These are phyloP conservation scores for Colletotrichum sp. DNA, from an alignment of 2,329 filamentous ascomycete species.

Conservation along the genomic window DNA sequence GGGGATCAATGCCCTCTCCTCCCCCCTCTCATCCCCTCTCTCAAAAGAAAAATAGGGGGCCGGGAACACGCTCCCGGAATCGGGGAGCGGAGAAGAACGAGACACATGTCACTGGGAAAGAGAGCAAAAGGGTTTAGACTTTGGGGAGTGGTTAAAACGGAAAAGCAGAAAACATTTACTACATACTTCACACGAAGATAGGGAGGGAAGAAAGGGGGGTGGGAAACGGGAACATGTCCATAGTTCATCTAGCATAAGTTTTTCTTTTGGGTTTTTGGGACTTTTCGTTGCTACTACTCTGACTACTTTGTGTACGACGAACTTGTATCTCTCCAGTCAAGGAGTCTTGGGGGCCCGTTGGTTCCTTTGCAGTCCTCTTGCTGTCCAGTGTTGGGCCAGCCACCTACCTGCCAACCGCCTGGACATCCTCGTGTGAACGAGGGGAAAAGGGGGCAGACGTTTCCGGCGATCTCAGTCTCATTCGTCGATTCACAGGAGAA, in stretches of 20 bases:
- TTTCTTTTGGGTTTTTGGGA: background rate
- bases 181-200: background rate
- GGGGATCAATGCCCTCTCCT: background rate
- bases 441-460: background rate
- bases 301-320: background rate
- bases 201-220: background rate
- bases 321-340: background rate
- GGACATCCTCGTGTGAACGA: background rate
- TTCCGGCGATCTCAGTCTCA: background rate
- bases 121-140: background rate
- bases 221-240: background rate
- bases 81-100: background rate
- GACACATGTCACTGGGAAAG: background rate
- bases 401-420: background rate
- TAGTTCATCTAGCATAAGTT: constrained; percentile 7
- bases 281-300: background rate
- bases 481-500: background rate
- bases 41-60: background rate
- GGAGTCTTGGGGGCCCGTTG: background rate
- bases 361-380: background rate
- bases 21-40: background rate
- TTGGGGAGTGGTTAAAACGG: background rate
- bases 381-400: background rate
- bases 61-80: background rate
- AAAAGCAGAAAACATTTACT: background rate